Base-by-base conservation (phyloP, 805 yeast genomes). In the Suhomyces canberraensis region DNA sequence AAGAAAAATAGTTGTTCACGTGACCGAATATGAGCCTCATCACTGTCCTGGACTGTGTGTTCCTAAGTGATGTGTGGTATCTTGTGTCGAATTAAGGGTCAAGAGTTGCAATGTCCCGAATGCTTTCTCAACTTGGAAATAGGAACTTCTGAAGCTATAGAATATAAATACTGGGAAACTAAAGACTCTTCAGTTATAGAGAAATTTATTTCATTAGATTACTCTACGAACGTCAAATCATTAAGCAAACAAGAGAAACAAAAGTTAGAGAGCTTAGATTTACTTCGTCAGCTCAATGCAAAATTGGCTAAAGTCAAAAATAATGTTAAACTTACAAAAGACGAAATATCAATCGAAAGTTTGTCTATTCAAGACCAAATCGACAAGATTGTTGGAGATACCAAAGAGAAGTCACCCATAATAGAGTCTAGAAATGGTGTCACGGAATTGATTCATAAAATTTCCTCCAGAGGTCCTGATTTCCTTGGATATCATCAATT, bases 391-490 rank as follows among this genome's bases (percentile, higher is more conserved):
- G 25, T 36, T 3, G 29, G 31, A 14, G 39, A 35, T 2, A 22
- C 25, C 2, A 37, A 29, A 26, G 21, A 24, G 16, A 32, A 35
- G 7, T 36, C 33, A 8, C 29, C 34, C 4, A 39, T 15, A 13
- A 14, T 14, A 8, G 17, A 21, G n/a, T 11, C 14, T 2, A 11
- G 20, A 11, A 14, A n/a, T 3, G 20, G 11, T 15, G 33, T 30
- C 20, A 30, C 33, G n/a, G 27, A 28, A 3, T 39, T 17, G 33
- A 35, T 29, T 17, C 33, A 8, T 31, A 46, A 21, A 39, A 36
- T 44, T 18, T 28, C 48, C 11, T 36, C 46, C 4, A 64, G 93
- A 52, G 95, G 95, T 1, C 84, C 88, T 0, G 82, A 84, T 52
- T 78, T 61, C 51, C 25, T 59, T 43, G 33, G 46, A 27, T 45